These are phyloP conservation scores for Bruguiera gymnorhiza DNA, from an alignment of 345 rosid species.

Conservation along the genomic window DNA sequence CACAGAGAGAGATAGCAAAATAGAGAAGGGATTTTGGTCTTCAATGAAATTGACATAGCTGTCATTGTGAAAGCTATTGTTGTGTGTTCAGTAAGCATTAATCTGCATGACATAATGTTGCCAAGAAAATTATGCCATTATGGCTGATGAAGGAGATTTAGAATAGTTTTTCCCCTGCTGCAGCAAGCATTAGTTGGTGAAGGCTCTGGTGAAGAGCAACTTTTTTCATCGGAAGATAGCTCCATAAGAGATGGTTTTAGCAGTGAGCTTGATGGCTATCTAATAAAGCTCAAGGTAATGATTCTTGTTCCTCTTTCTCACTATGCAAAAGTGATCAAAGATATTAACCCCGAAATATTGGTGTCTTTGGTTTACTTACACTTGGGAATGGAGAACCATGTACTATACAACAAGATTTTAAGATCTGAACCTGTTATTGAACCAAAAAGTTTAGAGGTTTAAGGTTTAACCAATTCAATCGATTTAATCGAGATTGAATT, in stretches of 20 bases:
- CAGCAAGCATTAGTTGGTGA: constrained; percentile 99
- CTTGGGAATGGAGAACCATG: no score
- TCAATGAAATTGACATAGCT: no score
- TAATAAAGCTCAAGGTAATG: constrained; percentile 68
- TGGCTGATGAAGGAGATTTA: background rate
- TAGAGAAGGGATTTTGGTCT: no score
- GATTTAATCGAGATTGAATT: no score
- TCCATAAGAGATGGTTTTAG: constrained; percentile 47
- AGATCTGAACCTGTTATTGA: no score
- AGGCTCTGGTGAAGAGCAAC: constrained; percentile 79
- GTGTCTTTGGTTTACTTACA: background rate
- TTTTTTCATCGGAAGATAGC: constrained; percentile 61
- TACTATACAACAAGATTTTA: no score
- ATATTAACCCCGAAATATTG: background rate
- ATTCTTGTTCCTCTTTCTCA: background rate
- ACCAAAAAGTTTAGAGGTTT: no score
- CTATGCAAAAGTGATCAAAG: background rate
- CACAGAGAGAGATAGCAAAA: no score
- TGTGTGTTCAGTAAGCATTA: background rate
- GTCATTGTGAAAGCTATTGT: background rate
- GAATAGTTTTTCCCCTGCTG: constrained; percentile 2
- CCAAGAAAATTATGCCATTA: background rate
- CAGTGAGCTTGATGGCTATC: constrained; percentile 63
- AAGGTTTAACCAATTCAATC: no score
- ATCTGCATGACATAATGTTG: background rate